Evolutionary conservation across 441 rosid genomes (phyloP).

Genomic region (Aquilaria agallochum): DNA sequence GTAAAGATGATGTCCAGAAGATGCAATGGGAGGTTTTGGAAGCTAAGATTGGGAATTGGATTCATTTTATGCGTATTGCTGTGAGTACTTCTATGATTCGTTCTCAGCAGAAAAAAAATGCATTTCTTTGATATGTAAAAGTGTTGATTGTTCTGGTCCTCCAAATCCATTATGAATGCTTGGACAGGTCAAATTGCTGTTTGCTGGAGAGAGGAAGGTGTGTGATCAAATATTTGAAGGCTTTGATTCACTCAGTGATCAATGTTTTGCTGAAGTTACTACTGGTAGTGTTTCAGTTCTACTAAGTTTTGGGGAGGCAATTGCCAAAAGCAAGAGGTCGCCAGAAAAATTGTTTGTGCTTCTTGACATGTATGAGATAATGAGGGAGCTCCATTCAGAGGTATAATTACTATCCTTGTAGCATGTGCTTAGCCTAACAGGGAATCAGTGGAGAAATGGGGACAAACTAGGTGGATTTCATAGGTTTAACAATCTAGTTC

Average conservation of each 20-base stretch:
- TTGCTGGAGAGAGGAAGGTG: slow-evolving; percentile 88
- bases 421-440: background rate
- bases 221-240: slow-evolving; percentile 93
- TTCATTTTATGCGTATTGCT: slow-evolving; percentile 98
- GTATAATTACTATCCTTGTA: slow-evolving; percentile 31
- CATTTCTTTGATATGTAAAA: too few relatives aligned
- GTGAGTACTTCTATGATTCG: slow-evolving; percentile 37
- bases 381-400: slow-evolving; percentile 96
- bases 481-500: background rate
- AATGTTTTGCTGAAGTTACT: slow-evolving; percentile 88
- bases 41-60: slow-evolving; percentile 98
- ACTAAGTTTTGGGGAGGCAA: slow-evolving; percentile 99
- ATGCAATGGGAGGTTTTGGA: slow-evolving; percentile 99
- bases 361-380: slow-evolving; percentile 97
- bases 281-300: slow-evolving; percentile 77
- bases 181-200: slow-evolving; percentile 85
- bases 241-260: slow-evolving; percentile 83
- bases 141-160: background rate
- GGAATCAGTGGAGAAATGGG: background rate
- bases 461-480: background rate
- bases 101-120: too few relatives aligned
- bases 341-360: slow-evolving; percentile 98
- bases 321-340: slow-evolving; percentile 96
- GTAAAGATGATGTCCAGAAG: slow-evolving; percentile 96
- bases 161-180: slow-evolving; percentile 20